Conservation (phyloP, 1,284 basidiomycete genomes). For the Sporisorium graminicola region DNA sequence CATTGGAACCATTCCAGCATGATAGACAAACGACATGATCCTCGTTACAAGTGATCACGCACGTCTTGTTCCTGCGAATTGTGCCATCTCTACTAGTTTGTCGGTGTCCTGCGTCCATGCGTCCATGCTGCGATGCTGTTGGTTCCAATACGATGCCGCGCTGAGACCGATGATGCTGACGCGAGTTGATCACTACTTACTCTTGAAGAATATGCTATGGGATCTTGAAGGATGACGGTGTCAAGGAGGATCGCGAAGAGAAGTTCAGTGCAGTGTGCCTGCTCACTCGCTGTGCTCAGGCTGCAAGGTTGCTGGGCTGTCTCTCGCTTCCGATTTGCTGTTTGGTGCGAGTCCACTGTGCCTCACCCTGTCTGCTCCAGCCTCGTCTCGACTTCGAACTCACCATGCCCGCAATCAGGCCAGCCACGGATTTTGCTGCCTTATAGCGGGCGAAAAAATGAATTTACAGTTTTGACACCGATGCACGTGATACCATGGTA, state of each 20-base stretch:
- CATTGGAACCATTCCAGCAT: neutral
- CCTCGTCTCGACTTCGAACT: neutral
- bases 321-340: neutral
- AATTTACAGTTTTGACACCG: conserved; percentile 1
- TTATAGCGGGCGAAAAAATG: neutral
- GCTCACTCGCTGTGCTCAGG: neutral
- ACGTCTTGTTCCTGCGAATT: neutral
- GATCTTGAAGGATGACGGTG: conserved; percentile 54
- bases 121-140: conserved; percentile 1
- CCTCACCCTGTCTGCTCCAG: neutral
- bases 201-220: conserved; percentile 54
- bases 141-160: conserved; percentile 15
- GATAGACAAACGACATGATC: neutral
- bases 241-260: conserved; percentile 51
- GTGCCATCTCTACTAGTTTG: neutral
- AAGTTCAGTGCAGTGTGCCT: conserved; percentile 24
- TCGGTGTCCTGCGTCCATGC: neutral
- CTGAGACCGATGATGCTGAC: conserved; percentile 26
- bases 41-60: neutral
- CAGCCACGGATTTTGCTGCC: neutral
- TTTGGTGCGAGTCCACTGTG: too few species aligned
- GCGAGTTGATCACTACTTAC: conserved; percentile 31
- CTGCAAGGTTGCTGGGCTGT: neutral
- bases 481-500: neutral
- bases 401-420: neutral